These are phyloP conservation scores for Vanilla planifolia DNA, from an alignment of 106 monocot genomes.

Conservation along the genomic window DNA sequence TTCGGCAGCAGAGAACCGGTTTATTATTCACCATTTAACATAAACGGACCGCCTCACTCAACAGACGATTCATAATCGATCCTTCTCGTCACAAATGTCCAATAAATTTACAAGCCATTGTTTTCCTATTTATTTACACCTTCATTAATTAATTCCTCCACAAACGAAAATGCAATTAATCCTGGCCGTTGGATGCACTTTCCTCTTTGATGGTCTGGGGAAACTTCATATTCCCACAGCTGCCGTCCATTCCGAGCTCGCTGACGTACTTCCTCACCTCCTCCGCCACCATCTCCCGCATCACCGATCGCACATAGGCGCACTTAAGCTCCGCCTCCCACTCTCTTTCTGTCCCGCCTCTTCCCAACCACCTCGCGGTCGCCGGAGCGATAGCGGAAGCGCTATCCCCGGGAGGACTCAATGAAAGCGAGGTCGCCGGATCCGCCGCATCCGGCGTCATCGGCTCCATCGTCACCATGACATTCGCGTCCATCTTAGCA, in stretches of 20 bases:
- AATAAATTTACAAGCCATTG: too few relatives aligned
- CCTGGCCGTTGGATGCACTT: background rate
- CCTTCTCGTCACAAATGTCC: too few relatives aligned
- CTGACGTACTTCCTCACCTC: slow-evolving; percentile 36
- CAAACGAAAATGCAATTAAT: too few relatives aligned
- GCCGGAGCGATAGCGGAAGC: background rate
- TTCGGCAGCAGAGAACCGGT: too few relatives aligned
- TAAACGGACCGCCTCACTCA: too few relatives aligned
- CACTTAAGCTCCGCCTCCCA: slow-evolving; percentile 9
- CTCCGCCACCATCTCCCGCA: slow-evolving; percentile 40
- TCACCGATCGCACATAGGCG: slow-evolving; percentile 10
- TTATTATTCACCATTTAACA: too few relatives aligned
- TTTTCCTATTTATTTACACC: too few relatives aligned
- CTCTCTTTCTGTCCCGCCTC: background rate
- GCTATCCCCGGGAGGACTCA: slow-evolving; percentile 11
- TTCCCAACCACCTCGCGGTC: background rate
- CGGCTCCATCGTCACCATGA: background rate
- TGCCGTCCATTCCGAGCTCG: slow-evolving; percentile 1
- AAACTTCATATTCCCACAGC: slow-evolving; percentile 3
- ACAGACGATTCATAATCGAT: too few relatives aligned
- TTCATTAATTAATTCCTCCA: too few relatives aligned
- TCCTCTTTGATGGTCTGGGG: background rate
- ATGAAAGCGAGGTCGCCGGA: slow-evolving; percentile 13
- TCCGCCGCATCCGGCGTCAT: background rate
- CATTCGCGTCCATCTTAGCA: too few relatives aligned